Conservation (phyloP, 768 basidiomycete species). For the Agaricus subrufescens region DNA sequence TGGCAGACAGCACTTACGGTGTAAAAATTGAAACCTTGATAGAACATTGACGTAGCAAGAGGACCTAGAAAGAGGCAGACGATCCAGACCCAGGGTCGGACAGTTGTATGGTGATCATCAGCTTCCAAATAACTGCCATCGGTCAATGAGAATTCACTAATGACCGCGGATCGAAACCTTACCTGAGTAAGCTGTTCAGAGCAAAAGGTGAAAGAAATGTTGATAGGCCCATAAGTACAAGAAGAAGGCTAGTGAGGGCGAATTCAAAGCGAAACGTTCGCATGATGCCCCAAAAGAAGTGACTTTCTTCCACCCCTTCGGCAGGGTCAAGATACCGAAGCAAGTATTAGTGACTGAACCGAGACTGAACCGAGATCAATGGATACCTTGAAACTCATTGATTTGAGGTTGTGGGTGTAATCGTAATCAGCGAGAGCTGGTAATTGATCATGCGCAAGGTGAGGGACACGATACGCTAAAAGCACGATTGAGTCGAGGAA, state of each 20-base stretch:
- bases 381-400: conserved; percentile 20
- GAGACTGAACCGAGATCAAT: background rate
- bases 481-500: conserved; percentile 54
- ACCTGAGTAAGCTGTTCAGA: conserved; percentile 38
- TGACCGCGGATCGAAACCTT: background rate
- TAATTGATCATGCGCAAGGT: conserved; percentile 47
- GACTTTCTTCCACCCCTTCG: conserved; percentile 31
- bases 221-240: conserved; percentile 21
- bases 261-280: conserved; percentile 23
- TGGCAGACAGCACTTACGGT: too few relatives aligned
- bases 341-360: background rate
- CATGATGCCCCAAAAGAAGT: conserved; percentile 44
- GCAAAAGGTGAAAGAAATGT: conserved; percentile 34
- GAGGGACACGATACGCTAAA: conserved; percentile 39
- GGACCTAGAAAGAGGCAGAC: conserved; percentile 9
- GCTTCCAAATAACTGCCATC: conserved; percentile 19
- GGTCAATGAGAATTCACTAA: background rate
- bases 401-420: conserved; percentile 21
- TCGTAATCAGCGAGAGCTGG: conserved; percentile 68
- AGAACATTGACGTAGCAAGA: conserved; percentile 14
- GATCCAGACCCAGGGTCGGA: conserved; percentile 16
- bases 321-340: conserved; percentile 35
- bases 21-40: conserved; percentile 24
- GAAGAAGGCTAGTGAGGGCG: background rate
- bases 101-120: conserved; percentile 7